These are phyloP conservation scores for Aspergillus amoenus DNA, from an alignment of 2,329 filamentous ascomycete genomes.

Conservation along the genomic window DNA sequence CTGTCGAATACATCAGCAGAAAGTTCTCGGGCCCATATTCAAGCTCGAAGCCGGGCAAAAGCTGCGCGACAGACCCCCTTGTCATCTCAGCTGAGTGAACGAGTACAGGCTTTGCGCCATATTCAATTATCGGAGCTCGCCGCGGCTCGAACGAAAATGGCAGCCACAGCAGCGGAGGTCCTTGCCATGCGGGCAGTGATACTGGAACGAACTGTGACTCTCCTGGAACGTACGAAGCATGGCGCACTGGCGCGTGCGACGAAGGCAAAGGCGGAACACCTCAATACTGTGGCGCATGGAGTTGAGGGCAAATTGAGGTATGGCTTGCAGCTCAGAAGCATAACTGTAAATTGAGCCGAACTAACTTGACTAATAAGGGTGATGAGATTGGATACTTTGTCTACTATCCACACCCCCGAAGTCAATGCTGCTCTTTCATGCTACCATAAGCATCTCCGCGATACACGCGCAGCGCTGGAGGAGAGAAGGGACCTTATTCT, in stretches of 20 bases:
- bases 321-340: constrained; percentile 12
- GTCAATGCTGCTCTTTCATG: constrained; percentile 31
- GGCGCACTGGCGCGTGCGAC: constrained; percentile 36
- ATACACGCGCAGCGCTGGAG: constrained; percentile 30
- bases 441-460: constrained; percentile 34
- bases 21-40: constrained; percentile 13
- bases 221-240: constrained; percentile 42
- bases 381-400: constrained; percentile 36
- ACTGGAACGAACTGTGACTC: constrained; percentile 38
- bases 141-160: constrained; percentile 32
- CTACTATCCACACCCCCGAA: constrained; percentile 40
- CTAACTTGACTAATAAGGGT: constrained; percentile 26
- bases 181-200: constrained; percentile 32
- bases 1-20: constrained; percentile 12
- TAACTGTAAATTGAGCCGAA: neutral
- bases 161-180: constrained; percentile 35
- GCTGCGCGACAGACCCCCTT: constrained; percentile 17
- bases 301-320: constrained; percentile 41
- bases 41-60: constrained; percentile 13
- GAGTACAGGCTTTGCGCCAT: constrained; percentile 28
- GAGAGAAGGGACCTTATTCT: constrained; percentile 29
- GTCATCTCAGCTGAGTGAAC: constrained; percentile 28
- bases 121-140: constrained; percentile 36
- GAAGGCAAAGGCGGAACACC: constrained; percentile 40
- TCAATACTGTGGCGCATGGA: constrained; percentile 38